Evolutionary conservation across 2,329 filamentous ascomycete species (phyloP), one percentile per base, ranked within the genome.

Genomic region (Colletotrichum karsti): DNA sequence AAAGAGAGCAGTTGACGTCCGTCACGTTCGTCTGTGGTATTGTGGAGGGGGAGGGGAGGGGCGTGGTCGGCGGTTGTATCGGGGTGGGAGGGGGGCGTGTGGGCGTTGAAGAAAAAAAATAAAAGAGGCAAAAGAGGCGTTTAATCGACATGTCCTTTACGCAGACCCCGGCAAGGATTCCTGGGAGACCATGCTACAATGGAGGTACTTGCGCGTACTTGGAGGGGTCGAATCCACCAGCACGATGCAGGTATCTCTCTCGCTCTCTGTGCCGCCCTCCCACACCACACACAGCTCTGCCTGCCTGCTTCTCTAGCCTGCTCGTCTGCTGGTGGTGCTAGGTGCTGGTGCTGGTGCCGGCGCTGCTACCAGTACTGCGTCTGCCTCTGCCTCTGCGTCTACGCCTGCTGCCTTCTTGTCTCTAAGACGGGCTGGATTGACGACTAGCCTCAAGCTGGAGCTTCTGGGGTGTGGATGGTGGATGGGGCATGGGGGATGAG

Each of bases 1-100:
- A 51, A 53, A 51, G 53, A 15, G 35, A 39, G 22, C 37, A 63
- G 42, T 48, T 28, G 56, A 56, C 53, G 57, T 67, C 59, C 64
- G 58, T 67, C 64, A 58, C 64, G 60, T 54, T 67, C 60, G 35
- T 67, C 44, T 46, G 7, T 41, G 55, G 54, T 66, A 54, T 33
- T 44, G 67, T 28, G 42, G 62, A 53, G 55, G 55, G 42, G 33
- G 61, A 35, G 28, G 7, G 51, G 56, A 56, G 55, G 54, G 65
- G 65, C 46, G 63, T 69, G 62, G 54, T 24, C 39, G 67, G 64
- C 67, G 64, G 64, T 63, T 70, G 67, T 63, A 63, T 63, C 63
- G 67, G 67, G 57, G 64, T 54, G 35, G 64, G 39, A 28, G 35
- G 58, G 46, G 61, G 66, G 67, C 39, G 54, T 50, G 46, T 50